A percentile compares a stretch with the other conserved stretches of the same genome.
phyloP scores from a whole-genome alignment of 2,329 filamentous ascomycete species.

The Pseudocercospora macadamiae region DNA sequence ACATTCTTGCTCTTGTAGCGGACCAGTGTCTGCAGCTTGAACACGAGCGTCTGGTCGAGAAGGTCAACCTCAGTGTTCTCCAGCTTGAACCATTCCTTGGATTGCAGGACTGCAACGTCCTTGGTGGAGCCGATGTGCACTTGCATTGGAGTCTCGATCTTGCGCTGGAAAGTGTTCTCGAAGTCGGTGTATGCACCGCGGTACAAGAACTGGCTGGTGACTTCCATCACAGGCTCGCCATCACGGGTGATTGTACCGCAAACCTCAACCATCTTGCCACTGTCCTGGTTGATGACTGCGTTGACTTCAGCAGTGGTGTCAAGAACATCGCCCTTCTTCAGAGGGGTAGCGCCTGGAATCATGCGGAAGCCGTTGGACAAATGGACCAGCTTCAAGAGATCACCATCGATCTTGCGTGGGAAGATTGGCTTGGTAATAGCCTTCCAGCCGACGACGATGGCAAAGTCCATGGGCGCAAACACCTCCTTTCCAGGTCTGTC shows the following conservation, averaged over 20 bases:
- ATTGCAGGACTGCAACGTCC: slow-evolving; percentile 90
- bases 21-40: slow-evolving; percentile 90
- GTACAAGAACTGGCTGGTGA: slow-evolving; percentile 97
- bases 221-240: slow-evolving; percentile 89
- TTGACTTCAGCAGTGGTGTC: slow-evolving; percentile 95
- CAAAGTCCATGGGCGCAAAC: slow-evolving; percentile 92
- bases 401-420: slow-evolving; percentile 92
- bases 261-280: slow-evolving; percentile 99
- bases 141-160: slow-evolving; percentile 93
- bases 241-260: slow-evolving; percentile 91
- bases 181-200: slow-evolving; percentile 89
- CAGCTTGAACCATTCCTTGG: slow-evolving; percentile 96
- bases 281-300: slow-evolving; percentile 95
- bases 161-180: slow-evolving; percentile 98
- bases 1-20: slow-evolving; percentile 94
- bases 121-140: slow-evolving; percentile 83
- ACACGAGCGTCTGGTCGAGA: slow-evolving; percentile 88
- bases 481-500: slow-evolving; percentile 93
- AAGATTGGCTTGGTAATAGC: slow-evolving; percentile 99
- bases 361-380: slow-evolving; percentile 98
- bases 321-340: slow-evolving; percentile 93
- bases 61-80: slow-evolving; percentile 84
- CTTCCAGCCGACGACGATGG: slow-evolving; percentile 61
- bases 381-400: slow-evolving; percentile 93
- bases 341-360: slow-evolving; percentile 89